These are phyloP conservation scores for Yueomyces sp. DNA, from an alignment of 805 yeast species.

Conservation along the genomic window DNA sequence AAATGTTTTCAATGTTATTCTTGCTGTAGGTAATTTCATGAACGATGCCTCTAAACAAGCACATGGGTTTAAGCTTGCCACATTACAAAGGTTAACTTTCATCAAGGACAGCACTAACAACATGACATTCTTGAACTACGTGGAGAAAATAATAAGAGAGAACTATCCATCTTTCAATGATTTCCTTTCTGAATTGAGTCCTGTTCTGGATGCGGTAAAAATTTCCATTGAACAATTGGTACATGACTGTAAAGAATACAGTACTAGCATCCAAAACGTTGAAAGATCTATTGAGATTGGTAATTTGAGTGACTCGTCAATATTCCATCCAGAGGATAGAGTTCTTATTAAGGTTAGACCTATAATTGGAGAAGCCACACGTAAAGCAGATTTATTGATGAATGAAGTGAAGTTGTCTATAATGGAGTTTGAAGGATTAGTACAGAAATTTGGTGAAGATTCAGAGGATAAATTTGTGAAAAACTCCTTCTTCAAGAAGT, in stretches of 20 bases:
- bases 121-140: constrained; percentile 82
- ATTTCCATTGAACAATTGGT: constrained; percentile 72
- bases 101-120: constrained; percentile 82
- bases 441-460: constrained; percentile 89
- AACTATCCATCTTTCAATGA: constrained; percentile 67
- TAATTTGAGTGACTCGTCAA: constrained; percentile 63
- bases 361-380: constrained; percentile 62
- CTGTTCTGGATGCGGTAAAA: constrained; percentile 45
- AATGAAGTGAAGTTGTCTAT: constrained; percentile 51
- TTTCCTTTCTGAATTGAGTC: constrained; percentile 63
- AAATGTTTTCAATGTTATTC: constrained; percentile 66
- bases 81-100: constrained; percentile 80
- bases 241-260: constrained; percentile 54
- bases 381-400: constrained; percentile 50
- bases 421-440: constrained; percentile 51
- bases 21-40: constrained; percentile 93
- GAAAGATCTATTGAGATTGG: constrained; percentile 68
- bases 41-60: constrained; percentile 89
- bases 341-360: constrained; percentile 48
- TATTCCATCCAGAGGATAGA: constrained; percentile 75
- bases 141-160: constrained; percentile 75
- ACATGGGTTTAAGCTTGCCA: constrained; percentile 76
- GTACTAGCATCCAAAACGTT: constrained; percentile 51
- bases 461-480: constrained; percentile 52
- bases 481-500: constrained; percentile 60